Evolutionary conservation across 305 asterid genomes (phyloP).

Genomic region (Stenogyne calaminthoides): DNA sequence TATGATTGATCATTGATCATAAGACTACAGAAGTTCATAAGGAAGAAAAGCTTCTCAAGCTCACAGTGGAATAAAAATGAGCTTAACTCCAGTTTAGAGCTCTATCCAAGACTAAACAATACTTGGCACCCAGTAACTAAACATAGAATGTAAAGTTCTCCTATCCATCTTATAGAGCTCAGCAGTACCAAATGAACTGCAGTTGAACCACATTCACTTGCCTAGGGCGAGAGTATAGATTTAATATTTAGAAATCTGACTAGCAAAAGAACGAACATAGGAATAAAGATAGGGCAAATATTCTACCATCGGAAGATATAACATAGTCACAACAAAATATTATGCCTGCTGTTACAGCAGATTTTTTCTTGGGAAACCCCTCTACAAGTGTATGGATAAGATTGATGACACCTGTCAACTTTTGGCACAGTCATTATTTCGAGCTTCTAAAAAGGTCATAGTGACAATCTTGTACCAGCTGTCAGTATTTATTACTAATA

Average conservation of each 20-base stretch:
- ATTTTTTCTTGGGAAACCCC: neutral
- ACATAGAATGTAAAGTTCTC: no score
- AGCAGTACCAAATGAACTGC: no score
- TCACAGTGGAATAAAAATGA: no score
- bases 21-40: no score
- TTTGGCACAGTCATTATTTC: neutral
- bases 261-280: neutral
- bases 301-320: neutral
- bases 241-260: neutral
- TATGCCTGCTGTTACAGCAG: neutral
- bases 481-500: conserved; percentile 7
- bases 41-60: no score
- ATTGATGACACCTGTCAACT: conserved; percentile 3
- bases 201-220: neutral
- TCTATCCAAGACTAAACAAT: no score
- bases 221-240: neutral
- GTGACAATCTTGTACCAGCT: conserved; percentile 5
- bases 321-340: neutral
- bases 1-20: no score
- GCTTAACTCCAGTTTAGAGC: no score
- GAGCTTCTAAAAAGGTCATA: conserved; percentile 8
- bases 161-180: no score
- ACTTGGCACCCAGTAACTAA: no score
- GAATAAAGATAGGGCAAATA: neutral
- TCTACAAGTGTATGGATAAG: neutral